Base-by-base conservation (phyloP, 805 yeast species). In the Pichia heedii region DNA sequence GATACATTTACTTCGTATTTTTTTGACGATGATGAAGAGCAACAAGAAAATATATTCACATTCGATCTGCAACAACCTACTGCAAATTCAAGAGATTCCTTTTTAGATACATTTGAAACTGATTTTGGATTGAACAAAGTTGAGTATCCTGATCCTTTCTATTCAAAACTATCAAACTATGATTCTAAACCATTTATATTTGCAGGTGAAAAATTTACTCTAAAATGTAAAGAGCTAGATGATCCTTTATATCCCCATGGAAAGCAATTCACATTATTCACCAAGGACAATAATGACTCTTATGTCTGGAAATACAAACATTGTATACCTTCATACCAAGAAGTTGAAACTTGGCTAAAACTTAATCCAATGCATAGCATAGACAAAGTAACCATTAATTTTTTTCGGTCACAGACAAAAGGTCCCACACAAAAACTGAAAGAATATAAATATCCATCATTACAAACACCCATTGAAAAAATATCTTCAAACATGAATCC, bases 101-200 rank as follows among this genome's bases (percentile, higher is more conserved):
- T 60, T 50, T 37, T 60, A 43, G 27, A 51, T 10, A 42, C 54
- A 19, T 64, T 84, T 26, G 77, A 72, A 27, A 19, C 35, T 5
- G 58, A 58, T 0, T 50, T 56, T 22, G 80, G 79, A 0, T 51
- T 71, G 13, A 70, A 83, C 3, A 68, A 72, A 49, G 60, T 76
- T 13, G 70, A 77, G 13, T 81, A 82, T 54, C 45, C 52, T 1
- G 82, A 76, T 48, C 95, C 96, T 0, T 77, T 63, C 50, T 89
- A 77, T 51, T 71, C 79, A 22, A 68, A 71, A 15, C 51, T 66
- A 0, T 53, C 59, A 1, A 89, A 85, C 51, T 63, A 73, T 7
- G 80, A 76, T 2, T 53, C 59, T 6, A 58, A 61, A 11, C 80
- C 90, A 0, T 73, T 81, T 43, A 60, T 74, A 1, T 80, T 77